Evolutionary conservation across 345 rosid genomes (phyloP).

Genomic region (Citrus australasica): DNA sequence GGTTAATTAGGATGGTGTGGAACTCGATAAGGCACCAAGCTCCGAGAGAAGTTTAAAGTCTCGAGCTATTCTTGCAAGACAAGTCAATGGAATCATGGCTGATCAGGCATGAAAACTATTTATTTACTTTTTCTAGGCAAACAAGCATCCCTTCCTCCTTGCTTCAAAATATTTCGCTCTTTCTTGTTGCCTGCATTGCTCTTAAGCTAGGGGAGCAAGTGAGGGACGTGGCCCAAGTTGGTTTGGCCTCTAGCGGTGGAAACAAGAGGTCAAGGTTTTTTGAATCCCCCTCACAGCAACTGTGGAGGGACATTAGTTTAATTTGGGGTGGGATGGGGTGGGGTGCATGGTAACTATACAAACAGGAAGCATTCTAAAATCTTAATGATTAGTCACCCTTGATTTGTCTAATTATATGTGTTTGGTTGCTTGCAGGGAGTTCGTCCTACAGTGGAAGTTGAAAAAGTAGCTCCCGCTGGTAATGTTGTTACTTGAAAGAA

Average conservation of each 20-base stretch:
- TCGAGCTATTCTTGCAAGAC: constrained; percentile 82
- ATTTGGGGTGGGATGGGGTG: background rate
- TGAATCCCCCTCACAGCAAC: background rate
- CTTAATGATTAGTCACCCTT: background rate
- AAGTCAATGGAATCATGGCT: constrained; percentile 72
- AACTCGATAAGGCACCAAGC: constrained; percentile 68
- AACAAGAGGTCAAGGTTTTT: background rate
- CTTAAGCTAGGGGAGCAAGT: background rate
- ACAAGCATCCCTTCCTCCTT: background rate
- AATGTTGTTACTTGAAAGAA: constrained; percentile 17
- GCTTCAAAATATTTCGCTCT: background rate
- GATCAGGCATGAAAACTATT: constrained; percentile 66
- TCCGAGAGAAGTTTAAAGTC: constrained; percentile 68
- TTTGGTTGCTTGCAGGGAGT: constrained; percentile 41
- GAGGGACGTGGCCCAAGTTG: background rate
- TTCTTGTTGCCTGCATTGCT: constrained; percentile 1
- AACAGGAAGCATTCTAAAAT: constrained; percentile 3
- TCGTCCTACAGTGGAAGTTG: constrained; percentile 53
- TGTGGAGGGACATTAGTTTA: background rate
- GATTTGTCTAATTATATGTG: constrained; percentile 1
- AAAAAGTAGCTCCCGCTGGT: constrained; percentile 70
- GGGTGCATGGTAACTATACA: background rate
- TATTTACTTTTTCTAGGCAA: background rate
- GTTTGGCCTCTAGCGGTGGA: background rate
- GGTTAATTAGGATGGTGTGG: constrained; percentile 57